Conservation (phyloP, 2,329 filamentous ascomycete genomes). For the Leptosphaerulina australis region DNA sequence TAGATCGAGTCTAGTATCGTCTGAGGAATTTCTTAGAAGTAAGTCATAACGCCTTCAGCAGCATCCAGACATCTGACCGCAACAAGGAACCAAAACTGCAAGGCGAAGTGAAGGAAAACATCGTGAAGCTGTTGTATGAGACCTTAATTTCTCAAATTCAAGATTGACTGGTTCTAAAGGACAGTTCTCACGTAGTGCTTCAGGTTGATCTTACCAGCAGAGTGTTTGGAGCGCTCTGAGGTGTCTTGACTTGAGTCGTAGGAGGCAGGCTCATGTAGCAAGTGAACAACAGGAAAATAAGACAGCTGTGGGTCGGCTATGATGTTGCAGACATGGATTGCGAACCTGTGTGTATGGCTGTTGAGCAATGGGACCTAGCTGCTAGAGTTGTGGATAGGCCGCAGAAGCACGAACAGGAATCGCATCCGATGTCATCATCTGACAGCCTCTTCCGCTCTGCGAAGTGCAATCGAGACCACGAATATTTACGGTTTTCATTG, state of each 20-base stretch:
- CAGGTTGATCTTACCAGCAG: too few species aligned
- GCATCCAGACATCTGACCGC: too few species aligned
- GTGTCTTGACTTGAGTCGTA: neutral
- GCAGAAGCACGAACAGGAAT: neutral
- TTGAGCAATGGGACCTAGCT: neutral
- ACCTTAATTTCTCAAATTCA: too few species aligned
- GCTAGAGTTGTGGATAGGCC: slow-evolving; percentile 1
- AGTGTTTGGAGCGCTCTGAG: too few species aligned
- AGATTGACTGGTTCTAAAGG: too few species aligned
- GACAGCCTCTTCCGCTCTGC: neutral
- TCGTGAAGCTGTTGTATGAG: too few species aligned
- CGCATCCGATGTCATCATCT: neutral
- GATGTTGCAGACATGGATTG: neutral
- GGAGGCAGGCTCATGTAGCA: neutral
- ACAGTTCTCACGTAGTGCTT: too few species aligned
- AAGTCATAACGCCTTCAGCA: too few species aligned
- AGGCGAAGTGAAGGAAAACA: too few species aligned
- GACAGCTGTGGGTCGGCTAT: neutral
- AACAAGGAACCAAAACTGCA: too few species aligned
- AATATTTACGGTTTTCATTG: neutral
- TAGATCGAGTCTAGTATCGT: too few species aligned
- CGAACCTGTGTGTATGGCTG: neutral
- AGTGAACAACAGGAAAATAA: neutral
- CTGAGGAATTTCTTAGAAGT: too few species aligned
- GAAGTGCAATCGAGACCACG: neutral